Evolutionary conservation across 768 basidiomycete genomes (phyloP).

Genomic region (Hericium rajendrae): DNA sequence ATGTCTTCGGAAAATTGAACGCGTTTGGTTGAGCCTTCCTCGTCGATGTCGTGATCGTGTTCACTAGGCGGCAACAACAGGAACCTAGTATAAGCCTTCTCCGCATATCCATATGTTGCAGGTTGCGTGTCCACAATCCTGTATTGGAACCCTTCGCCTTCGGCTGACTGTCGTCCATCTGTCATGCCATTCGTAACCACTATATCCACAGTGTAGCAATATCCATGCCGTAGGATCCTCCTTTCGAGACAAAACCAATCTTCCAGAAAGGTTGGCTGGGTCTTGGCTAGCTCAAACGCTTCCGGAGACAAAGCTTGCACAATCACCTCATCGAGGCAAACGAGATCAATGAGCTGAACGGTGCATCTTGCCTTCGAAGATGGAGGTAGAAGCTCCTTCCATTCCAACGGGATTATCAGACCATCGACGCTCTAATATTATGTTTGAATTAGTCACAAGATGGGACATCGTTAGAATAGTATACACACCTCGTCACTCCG

Average conservation of each 20-base stretch:
- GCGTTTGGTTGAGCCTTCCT: no score
- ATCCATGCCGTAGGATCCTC: constrained; percentile 44
- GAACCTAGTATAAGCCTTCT: constrained; percentile 9
- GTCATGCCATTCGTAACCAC: background rate
- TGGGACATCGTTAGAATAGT: no score
- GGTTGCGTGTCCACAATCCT: constrained; percentile 11
- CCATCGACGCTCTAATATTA: constrained; percentile 3
- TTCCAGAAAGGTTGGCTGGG: constrained; percentile 14
- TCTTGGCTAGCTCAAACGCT: constrained; percentile 14
- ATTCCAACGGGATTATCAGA: constrained; percentile 2
- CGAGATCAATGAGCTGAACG: constrained; percentile 10
- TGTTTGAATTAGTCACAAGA: no score
- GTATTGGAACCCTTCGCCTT: background rate
- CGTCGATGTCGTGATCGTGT: background rate
- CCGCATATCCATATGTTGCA: constrained; percentile 11
- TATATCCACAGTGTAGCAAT: constrained; percentile 24
- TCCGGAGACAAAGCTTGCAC: constrained; percentile 17
- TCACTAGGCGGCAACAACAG: constrained; percentile 2
- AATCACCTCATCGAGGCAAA: constrained; percentile 16
- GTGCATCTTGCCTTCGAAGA: constrained; percentile 4
- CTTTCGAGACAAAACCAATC: constrained; percentile 15
- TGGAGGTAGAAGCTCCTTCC: constrained; percentile 1
- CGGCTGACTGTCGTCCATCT: background rate
- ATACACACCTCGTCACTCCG: constrained; percentile 29
- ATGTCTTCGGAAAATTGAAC: no score